These are phyloP conservation scores for Coprinopsis sp. DNA, from an alignment of 768 basidiomycete genomes.

Conservation along the genomic window DNA sequence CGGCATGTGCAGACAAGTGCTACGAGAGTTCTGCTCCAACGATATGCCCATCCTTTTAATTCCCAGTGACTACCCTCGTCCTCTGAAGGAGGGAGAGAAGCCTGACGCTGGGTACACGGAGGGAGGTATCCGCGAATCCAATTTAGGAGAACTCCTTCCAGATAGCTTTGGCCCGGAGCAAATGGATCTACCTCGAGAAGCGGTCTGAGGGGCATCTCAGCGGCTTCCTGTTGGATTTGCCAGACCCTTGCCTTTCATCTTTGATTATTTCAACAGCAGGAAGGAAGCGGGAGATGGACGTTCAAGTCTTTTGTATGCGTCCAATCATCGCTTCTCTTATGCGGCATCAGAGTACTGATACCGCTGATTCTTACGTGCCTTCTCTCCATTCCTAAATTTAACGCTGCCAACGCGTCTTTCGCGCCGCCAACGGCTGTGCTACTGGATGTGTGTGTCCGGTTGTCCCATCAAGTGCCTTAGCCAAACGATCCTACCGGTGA, in stretches of 20 bases:
- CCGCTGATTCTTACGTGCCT: no score
- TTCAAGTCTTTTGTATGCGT: no score
- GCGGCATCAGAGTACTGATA: no score
- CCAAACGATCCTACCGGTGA: neutral
- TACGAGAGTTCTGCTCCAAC: slow-evolving; percentile 78
- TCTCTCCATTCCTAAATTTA: no score
- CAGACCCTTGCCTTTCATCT: neutral
- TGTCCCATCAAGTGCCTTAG: no score
- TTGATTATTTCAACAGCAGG: neutral
- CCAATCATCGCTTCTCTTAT: no score
- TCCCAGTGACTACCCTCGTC: slow-evolving; percentile 55
- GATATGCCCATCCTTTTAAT: slow-evolving; percentile 71
- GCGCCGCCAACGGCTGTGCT: no score
- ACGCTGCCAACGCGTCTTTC: no score
- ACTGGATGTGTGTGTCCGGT: no score
- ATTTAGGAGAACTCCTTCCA: slow-evolving; percentile 71
- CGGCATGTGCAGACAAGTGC: slow-evolving; percentile 89
- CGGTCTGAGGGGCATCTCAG: slow-evolving; percentile 4
- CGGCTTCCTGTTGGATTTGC: no score
- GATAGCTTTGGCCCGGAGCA: slow-evolving; percentile 88
- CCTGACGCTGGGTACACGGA: slow-evolving; percentile 38
- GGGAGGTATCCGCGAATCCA: slow-evolving; percentile 58
- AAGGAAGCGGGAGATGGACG: no score
- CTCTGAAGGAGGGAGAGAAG: slow-evolving; percentile 26
- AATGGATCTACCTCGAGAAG: slow-evolving; percentile 46